phyloP scores from a whole-genome alignment of 352 stramenopile species.

The Halophytophthora batemanensis region DNA sequence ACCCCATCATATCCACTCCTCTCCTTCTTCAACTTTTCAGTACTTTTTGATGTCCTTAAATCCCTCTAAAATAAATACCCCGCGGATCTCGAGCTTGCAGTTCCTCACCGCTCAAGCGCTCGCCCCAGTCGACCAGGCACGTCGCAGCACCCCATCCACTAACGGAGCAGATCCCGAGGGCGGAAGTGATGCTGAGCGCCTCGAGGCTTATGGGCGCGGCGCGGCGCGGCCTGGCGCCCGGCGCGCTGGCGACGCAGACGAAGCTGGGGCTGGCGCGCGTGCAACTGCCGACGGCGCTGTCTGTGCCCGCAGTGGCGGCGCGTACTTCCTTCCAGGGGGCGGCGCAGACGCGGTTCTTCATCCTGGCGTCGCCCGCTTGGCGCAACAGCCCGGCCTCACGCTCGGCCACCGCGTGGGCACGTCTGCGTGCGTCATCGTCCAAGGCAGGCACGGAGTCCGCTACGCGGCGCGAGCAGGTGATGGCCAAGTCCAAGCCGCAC shows the following conservation, averaged over 20 bases:
- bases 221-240: slow-evolving; percentile 1
- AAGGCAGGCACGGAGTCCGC: slow-evolving; percentile 1
- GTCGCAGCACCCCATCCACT: background rate
- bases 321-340: too few species aligned
- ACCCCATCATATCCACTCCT: too few species aligned
- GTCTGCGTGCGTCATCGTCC: slow-evolving; percentile 10
- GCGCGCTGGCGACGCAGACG: background rate
- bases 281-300: background rate
- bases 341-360: slow-evolving; percentile 7
- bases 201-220: slow-evolving; percentile 10
- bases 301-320: background rate
- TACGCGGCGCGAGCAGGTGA: slow-evolving; percentile 19
- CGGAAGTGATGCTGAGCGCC: slow-evolving; percentile 22
- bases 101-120: too few species aligned
- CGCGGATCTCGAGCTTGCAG: background rate
- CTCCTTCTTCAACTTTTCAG: background rate
- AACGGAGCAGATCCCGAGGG: background rate
- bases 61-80: background rate
- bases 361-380: slow-evolving; percentile 9
- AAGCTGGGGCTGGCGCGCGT: background rate
- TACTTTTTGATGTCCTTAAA: background rate
- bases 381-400: too few species aligned
- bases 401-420: too few species aligned
- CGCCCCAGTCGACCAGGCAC: too few species aligned
- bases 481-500: slow-evolving; percentile 39